Evolutionary conservation across 2,329 filamentous ascomycete genomes (phyloP).

Genomic region (Microdochium bolleyi): DNA sequence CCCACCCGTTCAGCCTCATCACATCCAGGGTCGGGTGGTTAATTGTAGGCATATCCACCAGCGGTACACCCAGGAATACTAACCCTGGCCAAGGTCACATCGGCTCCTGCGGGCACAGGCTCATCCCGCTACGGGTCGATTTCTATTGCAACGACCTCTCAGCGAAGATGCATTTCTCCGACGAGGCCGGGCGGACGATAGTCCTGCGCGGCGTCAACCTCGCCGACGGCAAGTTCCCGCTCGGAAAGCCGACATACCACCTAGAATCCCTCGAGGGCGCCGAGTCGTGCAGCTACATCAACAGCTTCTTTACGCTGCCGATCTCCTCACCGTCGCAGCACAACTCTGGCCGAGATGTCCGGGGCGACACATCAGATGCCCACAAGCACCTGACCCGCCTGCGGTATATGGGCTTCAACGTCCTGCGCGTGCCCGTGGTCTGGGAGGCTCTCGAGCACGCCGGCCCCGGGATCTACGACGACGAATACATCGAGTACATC

Average conservation of each 20-base stretch:
- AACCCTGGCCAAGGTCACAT: too few relatives aligned
- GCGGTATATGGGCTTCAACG: slow-evolving; percentile 11
- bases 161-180: slow-evolving; percentile 1
- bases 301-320: slow-evolving; percentile 7
- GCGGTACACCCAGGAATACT: too few relatives aligned
- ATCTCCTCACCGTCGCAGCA: background rate
- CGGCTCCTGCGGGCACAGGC: too few relatives aligned
- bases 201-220: slow-evolving; percentile 14
- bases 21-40: too few relatives aligned
- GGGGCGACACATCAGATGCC: slow-evolving; percentile 3
- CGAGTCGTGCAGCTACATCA: slow-evolving; percentile 7
- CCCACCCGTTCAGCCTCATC: too few relatives aligned
- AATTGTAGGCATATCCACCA: too few relatives aligned
- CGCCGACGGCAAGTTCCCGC: slow-evolving; percentile 12
- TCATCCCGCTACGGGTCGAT: too few relatives aligned
- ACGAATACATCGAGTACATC: slow-evolving; percentile 12
- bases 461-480: slow-evolving; percentile 13
- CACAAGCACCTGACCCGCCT: slow-evolving; percentile 8
- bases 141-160: too few relatives aligned
- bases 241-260: slow-evolving; percentile 7
- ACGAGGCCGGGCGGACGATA: slow-evolving; percentile 9
- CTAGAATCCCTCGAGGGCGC: slow-evolving; percentile 7
- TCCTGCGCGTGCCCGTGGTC: slow-evolving; percentile 10
- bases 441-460: slow-evolving; percentile 15
- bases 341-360: background rate